These are phyloP conservation scores for Gryganskiella cystojenkinii DNA, from an alignment of 192 early-diverging fungal species.

Conservation along the genomic window DNA sequence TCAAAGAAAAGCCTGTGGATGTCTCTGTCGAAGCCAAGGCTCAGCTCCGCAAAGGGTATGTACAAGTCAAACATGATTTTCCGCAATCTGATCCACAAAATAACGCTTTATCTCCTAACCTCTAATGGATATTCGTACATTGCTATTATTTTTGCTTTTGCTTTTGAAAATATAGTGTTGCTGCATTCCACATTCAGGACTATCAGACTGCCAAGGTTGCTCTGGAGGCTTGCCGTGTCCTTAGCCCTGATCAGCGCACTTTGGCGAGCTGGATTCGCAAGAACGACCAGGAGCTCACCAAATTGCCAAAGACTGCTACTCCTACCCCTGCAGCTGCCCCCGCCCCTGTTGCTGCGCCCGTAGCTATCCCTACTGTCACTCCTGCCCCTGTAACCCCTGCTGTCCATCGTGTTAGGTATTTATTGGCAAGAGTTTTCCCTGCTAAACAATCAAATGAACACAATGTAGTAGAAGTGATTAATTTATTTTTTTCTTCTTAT, in stretches of 20 bases:
- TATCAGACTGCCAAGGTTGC: conserved; percentile 67
- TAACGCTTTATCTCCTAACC: no score
- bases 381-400: conserved; percentile 1
- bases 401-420: conserved; percentile 31
- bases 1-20: conserved; percentile 56
- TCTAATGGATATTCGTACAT: no score
- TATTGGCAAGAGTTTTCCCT: background rate
- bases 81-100: background rate
- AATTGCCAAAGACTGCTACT: conserved; percentile 55
- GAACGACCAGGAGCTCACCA: conserved; percentile 65
- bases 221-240: conserved; percentile 53
- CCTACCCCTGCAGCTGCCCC: conserved; percentile 17
- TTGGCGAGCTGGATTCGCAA: conserved; percentile 60
- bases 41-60: conserved; percentile 66
- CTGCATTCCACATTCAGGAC: conserved; percentile 61
- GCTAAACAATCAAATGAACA: background rate
- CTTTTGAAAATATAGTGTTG: conserved; percentile 54
- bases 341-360: conserved; percentile 24
- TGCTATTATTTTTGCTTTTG: no score
- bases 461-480: background rate
- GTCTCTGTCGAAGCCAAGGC: conserved; percentile 70
- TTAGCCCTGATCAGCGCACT: conserved; percentile 56
- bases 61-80: no score
- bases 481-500: conserved; percentile 30
- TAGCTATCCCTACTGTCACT: background rate